Evolutionary conservation across 163 green algal genomes (phyloP).

Genomic region (Scenedesmus sp.): DNA sequence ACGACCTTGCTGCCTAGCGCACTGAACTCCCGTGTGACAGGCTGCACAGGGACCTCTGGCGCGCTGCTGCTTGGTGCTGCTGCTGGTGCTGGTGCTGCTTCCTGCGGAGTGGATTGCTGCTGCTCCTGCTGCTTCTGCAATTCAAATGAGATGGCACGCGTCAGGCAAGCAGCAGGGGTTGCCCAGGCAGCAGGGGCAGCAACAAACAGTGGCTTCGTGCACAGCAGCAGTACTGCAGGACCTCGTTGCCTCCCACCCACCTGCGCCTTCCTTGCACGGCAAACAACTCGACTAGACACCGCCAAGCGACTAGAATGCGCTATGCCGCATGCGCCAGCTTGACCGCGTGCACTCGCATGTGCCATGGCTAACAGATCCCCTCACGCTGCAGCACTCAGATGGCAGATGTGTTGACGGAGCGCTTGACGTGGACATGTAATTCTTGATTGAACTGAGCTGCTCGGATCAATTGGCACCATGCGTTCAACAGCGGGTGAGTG

Average conservation of each 20-base stretch:
- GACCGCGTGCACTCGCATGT: neutral
- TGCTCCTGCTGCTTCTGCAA: neutral
- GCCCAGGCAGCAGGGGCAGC: neutral
- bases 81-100: neutral
- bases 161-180: neutral
- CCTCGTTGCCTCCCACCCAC: neutral
- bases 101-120: constrained; percentile 12
- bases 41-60: neutral
- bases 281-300: neutral
- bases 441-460: neutral
- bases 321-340: neutral
- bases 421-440: neutral
- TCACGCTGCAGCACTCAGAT: neutral
- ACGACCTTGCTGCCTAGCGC: constrained; percentile 53
- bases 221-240: constrained; percentile 2
- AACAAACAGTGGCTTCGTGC: neutral
- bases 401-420: neutral
- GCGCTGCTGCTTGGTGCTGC: neutral
- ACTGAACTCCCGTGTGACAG: constrained; percentile 36
- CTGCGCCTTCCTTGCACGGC: neutral
- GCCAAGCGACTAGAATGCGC: neutral
- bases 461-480: neutral
- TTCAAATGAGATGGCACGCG: neutral
- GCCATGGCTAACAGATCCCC: neutral
- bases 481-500: neutral